These are phyloP conservation scores for Cadophora sp. DNA, from an alignment of 2,329 filamentous ascomycete species.

Conservation along the genomic window DNA sequence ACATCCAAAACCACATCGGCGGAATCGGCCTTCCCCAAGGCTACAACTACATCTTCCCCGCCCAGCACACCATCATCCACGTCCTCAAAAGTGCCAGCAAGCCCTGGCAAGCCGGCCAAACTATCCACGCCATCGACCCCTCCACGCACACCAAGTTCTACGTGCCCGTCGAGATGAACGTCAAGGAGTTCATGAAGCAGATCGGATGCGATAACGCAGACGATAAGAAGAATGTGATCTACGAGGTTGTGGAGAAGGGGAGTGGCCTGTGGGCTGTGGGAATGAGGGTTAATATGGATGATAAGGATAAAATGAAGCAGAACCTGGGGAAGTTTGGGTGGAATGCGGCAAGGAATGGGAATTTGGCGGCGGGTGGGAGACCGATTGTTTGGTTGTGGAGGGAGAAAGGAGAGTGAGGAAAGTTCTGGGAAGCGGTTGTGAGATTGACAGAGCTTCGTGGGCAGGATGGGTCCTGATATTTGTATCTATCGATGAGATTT, in stretches of 20 bases:
- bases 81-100: slow-evolving; percentile 55
- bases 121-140: slow-evolving; percentile 49
- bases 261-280: slow-evolving; percentile 66
- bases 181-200: slow-evolving; percentile 63
- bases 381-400: slow-evolving; percentile 67
- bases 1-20: slow-evolving; percentile 63
- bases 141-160: slow-evolving; percentile 55
- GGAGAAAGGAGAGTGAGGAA: slow-evolving; percentile 45
- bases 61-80: slow-evolving; percentile 64
- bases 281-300: slow-evolving; percentile 55
- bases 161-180: slow-evolving; percentile 58
- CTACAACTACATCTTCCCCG: slow-evolving; percentile 68
- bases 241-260: slow-evolving; percentile 61
- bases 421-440: neutral
- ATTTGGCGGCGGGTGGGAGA: slow-evolving; percentile 50
- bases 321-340: slow-evolving; percentile 64
- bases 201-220: slow-evolving; percentile 61
- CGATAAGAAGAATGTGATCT: slow-evolving; percentile 61
- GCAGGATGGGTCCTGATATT: neutral
- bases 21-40: slow-evolving; percentile 65
- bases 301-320: slow-evolving; percentile 55
- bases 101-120: slow-evolving; percentile 57
- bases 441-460: neutral
- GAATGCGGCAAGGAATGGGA: slow-evolving; percentile 57
- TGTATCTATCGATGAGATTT: neutral